A percentile compares a stretch with the other conserved stretches of the same genome.
Evolutionary conservation across 1,139 yeast species (phyloP).

Genomic region (Sugiyamaella neomexicana): DNA sequence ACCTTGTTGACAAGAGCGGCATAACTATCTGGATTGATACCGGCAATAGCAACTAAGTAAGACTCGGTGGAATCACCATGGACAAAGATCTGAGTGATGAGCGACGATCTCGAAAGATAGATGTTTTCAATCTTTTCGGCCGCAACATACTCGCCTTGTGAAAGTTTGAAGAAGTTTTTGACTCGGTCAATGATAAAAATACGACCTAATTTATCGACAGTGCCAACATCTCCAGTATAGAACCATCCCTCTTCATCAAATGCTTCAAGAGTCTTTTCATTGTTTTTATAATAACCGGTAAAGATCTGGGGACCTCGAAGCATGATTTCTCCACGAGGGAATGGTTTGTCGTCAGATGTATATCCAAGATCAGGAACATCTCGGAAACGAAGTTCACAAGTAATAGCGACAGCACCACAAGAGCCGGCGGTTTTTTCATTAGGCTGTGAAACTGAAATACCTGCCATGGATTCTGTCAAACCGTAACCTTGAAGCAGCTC

Average conservation of each 20-base stretch:
- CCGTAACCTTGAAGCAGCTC: constrained; percentile 77
- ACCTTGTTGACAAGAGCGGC: constrained; percentile 34
- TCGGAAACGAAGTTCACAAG: constrained; percentile 58
- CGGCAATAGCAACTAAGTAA: constrained; percentile 63
- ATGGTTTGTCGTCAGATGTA: constrained; percentile 50
- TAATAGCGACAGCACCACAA: constrained; percentile 59
- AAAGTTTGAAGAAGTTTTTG: constrained; percentile 75
- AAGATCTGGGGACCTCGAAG: constrained; percentile 70
- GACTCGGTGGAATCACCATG: constrained; percentile 67
- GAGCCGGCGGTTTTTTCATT: constrained; percentile 52
- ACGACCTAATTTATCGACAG: constrained; percentile 55
- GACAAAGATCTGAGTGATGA: constrained; percentile 58
- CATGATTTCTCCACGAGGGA: constrained; percentile 58
- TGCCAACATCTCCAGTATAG: constrained; percentile 73
- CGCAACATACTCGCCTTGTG: constrained; percentile 81
- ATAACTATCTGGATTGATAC: constrained; percentile 52
- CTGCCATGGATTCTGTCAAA: constrained; percentile 72
- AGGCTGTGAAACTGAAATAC: constrained; percentile 51
- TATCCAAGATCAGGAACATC: constrained; percentile 73
- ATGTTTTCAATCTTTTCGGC: constrained; percentile 74
- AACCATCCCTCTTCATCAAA: constrained; percentile 72
- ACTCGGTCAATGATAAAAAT: constrained; percentile 69
- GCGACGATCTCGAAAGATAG: constrained; percentile 56
- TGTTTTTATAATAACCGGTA: constrained; percentile 58
- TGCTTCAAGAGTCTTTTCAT: constrained; percentile 53